Evolutionary conservation across 345 rosid genomes (phyloP).

Genomic region (Microthlaspi erraticum): DNA sequence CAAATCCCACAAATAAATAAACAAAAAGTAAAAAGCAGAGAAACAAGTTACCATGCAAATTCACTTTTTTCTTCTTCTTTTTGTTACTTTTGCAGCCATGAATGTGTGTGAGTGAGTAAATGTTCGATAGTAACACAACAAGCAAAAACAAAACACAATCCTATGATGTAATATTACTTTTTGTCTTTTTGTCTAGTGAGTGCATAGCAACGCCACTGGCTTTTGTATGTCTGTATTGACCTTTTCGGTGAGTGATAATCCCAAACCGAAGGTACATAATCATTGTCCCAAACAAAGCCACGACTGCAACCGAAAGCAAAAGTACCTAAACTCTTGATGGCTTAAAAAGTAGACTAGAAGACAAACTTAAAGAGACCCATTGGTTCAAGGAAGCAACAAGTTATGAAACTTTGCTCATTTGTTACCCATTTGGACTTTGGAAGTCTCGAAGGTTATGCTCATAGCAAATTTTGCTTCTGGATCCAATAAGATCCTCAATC

Average conservation of each 20-base stretch:
- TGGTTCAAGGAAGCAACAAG: conserved; percentile 21
- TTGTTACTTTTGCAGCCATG: conserved; percentile 42
- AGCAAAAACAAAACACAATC: conserved; percentile 24
- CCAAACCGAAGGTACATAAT: conserved; percentile 45
- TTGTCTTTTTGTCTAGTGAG: conserved; percentile 45
- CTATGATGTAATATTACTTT: conserved; percentile 34
- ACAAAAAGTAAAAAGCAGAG: conserved; percentile 14
- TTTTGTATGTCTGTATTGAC: conserved; percentile 35
- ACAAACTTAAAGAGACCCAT: conserved; percentile 22
- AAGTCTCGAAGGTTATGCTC: not conserved
- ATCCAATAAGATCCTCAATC: conserved; percentile 1
- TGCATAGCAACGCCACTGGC: conserved; percentile 42
- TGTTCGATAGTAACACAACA: conserved; percentile 15
- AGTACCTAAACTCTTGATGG: conserved; percentile 35
- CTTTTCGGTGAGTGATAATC: conserved; percentile 43
- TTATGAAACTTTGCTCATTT: conserved; percentile 9
- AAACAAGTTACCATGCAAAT: conserved; percentile 45
- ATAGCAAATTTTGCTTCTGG: not conserved
- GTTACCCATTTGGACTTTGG: not conserved
- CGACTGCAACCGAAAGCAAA: conserved; percentile 44
- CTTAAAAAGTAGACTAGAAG: conserved; percentile 32
- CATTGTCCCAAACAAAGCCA: conserved; percentile 45
- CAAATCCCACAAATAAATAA: conserved; percentile 21
- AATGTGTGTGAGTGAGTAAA: conserved; percentile 24
- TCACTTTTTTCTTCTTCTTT: conserved; percentile 20